Conservation (phyloP, 306 rosid species). For the Castanopsis chinensis region DNA sequence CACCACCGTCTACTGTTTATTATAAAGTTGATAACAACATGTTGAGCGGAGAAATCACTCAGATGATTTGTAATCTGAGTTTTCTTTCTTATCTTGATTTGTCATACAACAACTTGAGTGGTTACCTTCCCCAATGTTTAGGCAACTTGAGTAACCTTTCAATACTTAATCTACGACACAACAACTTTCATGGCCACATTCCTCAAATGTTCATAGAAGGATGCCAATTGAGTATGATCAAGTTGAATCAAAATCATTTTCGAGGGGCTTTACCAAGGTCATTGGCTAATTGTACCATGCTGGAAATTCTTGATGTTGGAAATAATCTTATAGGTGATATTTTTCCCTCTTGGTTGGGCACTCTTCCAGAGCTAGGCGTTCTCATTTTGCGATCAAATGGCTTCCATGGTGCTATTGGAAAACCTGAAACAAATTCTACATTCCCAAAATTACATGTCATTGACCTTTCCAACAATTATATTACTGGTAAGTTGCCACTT, state of each 20-base stretch:
- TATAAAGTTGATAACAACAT: neutral
- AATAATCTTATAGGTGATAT: neutral
- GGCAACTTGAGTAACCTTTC: neutral
- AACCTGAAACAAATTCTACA: neutral
- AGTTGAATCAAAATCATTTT: neutral
- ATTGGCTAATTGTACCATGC: neutral
- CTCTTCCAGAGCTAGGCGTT: neutral
- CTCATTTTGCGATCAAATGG: neutral
- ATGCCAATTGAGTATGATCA: neutral
- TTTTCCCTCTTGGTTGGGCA: neutral
- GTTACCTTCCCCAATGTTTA: neutral
- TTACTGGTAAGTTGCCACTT: neutral
- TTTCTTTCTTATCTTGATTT: neutral
- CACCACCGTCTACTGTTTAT: neutral
- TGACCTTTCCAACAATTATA: neutral
- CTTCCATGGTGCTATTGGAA: neutral
- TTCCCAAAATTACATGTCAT: neutral
- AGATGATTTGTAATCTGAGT: neutral
- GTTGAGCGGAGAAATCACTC: neutral
- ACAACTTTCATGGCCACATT: neutral
- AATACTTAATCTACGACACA: neutral
- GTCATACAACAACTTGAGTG: neutral
- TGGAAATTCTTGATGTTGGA: neutral
- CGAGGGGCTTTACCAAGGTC: neutral
- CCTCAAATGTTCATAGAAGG: neutral